A percentile compares a stretch with the other conserved stretches of the same genome.
phyloP scores from a whole-genome alignment of 2,329 filamentous ascomycete genomes.

The Lithohypha guttulata region DNA sequence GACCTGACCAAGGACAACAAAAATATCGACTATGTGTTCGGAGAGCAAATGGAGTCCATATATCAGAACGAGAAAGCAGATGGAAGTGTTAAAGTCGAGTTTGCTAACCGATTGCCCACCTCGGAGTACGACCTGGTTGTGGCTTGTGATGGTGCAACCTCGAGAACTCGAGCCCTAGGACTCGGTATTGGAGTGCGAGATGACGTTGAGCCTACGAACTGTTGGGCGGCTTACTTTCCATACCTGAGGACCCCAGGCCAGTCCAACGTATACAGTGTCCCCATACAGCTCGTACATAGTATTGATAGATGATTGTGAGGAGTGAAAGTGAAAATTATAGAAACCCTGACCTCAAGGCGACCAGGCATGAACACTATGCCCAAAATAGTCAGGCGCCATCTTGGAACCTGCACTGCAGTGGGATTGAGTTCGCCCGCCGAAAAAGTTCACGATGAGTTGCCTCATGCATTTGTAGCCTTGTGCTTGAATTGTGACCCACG shows the following conservation, averaged over 20 bases:
- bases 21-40: conserved; percentile 31
- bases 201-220: conserved; percentile 28
- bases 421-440: too few relatives aligned
- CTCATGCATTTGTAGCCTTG: neutral
- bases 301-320: too few relatives aligned
- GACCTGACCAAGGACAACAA: conserved; percentile 30
- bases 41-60: conserved; percentile 30
- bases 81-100: conserved; percentile 32
- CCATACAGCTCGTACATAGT: too few relatives aligned
- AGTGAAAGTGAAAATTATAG: too few relatives aligned
- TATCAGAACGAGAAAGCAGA: conserved; percentile 23
- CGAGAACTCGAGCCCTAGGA: conserved; percentile 37
- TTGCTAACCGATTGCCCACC: conserved; percentile 29
- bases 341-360: neutral
- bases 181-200: conserved; percentile 32
- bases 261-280: too few relatives aligned
- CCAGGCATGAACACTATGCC: too few relatives aligned
- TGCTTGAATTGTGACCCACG: neutral
- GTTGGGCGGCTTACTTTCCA: conserved; percentile 36
- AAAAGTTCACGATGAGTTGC: neutral
- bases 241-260: too few relatives aligned
- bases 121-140: conserved; percentile 40
- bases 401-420: neutral
- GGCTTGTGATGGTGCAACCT: conserved; percentile 39
- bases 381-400: neutral